Evolutionary conservation across 1,284 basidiomycete genomes (phyloP).

Genomic region (Cryptococcus sp.): DNA sequence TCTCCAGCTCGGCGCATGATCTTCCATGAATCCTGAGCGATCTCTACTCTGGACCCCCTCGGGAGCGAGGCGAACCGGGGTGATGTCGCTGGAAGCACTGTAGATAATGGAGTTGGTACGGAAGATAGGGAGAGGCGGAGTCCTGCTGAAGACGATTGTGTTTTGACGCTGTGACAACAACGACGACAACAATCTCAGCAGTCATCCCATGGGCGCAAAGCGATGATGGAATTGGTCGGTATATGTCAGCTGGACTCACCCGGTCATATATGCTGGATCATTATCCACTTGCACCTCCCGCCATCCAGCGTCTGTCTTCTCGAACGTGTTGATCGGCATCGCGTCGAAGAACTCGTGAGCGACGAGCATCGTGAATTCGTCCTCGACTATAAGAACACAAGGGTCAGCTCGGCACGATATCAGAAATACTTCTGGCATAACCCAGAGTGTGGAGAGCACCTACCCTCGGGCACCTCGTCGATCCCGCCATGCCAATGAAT

Average conservation of each 20-base stretch:
- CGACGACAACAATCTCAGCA: neutral
- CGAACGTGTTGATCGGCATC: slow-evolving; percentile 85
- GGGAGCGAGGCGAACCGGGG: slow-evolving; percentile 68
- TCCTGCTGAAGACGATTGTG: slow-evolving; percentile 40
- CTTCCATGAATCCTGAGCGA: slow-evolving; percentile 70
- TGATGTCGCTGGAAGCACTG: slow-evolving; percentile 69
- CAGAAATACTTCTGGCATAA: neutral
- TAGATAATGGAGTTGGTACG: slow-evolving; percentile 65
- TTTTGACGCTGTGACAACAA: slow-evolving; percentile 20
- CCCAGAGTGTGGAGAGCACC: slow-evolving; percentile 8
- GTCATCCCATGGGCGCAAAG: neutral
- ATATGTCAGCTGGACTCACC: slow-evolving; percentile 13
- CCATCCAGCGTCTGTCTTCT: slow-evolving; percentile 80
- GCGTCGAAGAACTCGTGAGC: slow-evolving; percentile 99
- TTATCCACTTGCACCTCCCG: slow-evolving; percentile 79
- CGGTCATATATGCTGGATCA: slow-evolving; percentile 32
- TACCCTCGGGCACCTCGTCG: slow-evolving; percentile 63
- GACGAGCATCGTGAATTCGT: slow-evolving; percentile 78
- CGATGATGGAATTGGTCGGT: neutral
- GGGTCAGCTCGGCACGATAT: slow-evolving; percentile 2
- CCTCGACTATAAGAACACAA: slow-evolving; percentile 31
- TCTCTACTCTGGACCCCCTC: slow-evolving; percentile 71
- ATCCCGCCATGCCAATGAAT: slow-evolving; percentile 76
- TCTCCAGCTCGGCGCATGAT: slow-evolving; percentile 68
- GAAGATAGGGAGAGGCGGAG: slow-evolving; percentile 71